These are phyloP conservation scores for Penicillium steckii DNA, from an alignment of 495 filamentous ascomycete species.

Conservation along the genomic window DNA sequence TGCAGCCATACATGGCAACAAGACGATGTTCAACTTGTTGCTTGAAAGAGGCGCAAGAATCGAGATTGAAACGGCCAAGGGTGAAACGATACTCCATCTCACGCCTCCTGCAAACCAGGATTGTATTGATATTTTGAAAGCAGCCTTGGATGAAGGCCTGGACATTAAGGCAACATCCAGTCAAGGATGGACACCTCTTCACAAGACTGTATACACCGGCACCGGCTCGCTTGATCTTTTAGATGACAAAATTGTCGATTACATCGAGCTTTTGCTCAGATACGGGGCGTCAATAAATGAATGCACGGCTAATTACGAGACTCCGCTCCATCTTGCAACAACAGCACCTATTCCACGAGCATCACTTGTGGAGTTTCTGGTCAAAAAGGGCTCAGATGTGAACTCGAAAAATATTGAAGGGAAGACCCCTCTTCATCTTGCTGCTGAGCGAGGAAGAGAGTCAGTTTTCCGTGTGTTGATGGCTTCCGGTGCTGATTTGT, in stretches of 20 bases:
- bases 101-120: conserved; percentile 23
- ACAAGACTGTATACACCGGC: no score
- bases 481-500: conserved; percentile 27
- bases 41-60: conserved; percentile 27
- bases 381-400: conserved; percentile 31
- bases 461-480: conserved; percentile 26
- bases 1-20: conserved; percentile 31
- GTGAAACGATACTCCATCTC: conserved; percentile 31
- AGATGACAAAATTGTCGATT: conserved; percentile 22
- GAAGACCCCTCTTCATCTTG: conserved; percentile 39
- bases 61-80: conserved; percentile 25
- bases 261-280: conserved; percentile 23
- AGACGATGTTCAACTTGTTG: conserved; percentile 25
- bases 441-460: conserved; percentile 32
- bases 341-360: conserved; percentile 15
- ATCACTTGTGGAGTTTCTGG: conserved; percentile 23
- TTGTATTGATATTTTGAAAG: conserved; percentile 29
- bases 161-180: conserved; percentile 16
- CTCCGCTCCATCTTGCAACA: conserved; percentile 29
- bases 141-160: conserved; percentile 12
- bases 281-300: conserved; percentile 29
- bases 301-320: conserved; percentile 15
- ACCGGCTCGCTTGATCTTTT: no score
- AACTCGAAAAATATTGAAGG: conserved; percentile 29
- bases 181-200: no score